Evolutionary conservation across 116 monocot species (phyloP).

Genomic region (Iris pallida): DNA sequence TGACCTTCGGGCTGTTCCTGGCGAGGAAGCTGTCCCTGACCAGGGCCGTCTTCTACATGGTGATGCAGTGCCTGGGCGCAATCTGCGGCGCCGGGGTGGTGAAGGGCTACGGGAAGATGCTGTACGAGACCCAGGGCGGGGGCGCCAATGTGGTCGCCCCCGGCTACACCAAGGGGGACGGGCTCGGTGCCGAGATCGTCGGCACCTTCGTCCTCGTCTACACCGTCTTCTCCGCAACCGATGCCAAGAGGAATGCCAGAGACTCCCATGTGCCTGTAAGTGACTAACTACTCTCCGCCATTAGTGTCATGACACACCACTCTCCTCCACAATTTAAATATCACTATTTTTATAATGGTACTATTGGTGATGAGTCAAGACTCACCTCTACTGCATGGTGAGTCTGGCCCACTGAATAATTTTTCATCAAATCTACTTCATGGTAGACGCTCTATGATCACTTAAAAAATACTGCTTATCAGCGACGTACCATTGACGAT

Average conservation of each 20-base stretch:
- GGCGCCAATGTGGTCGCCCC: conserved; percentile 36
- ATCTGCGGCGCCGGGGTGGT: conserved; percentile 42
- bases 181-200: conserved; percentile 59
- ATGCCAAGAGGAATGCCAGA: conserved; percentile 64
- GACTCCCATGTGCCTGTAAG: conserved; percentile 72
- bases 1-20: conserved; percentile 49
- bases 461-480: too few relatives aligned
- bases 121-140: conserved; percentile 29
- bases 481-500: too few relatives aligned
- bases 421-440: too few relatives aligned
- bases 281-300: too few relatives aligned
- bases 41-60: conserved; percentile 42
- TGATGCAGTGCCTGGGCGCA: conserved; percentile 41
- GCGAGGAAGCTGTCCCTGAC: conserved; percentile 45
- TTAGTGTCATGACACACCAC: too few relatives aligned
- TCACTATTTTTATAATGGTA: too few relatives aligned
- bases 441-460: too few relatives aligned
- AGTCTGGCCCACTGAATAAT: too few relatives aligned
- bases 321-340: too few relatives aligned
- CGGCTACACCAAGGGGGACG: conserved; percentile 52
- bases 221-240: conserved; percentile 77
- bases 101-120: conserved; percentile 38
- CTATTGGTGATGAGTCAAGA: too few relatives aligned
- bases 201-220: conserved; percentile 70
- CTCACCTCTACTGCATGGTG: too few relatives aligned